Evolutionary conservation across 208 protist genomes (phyloP).

Genomic region (Trypanosoma theileri): DNA sequence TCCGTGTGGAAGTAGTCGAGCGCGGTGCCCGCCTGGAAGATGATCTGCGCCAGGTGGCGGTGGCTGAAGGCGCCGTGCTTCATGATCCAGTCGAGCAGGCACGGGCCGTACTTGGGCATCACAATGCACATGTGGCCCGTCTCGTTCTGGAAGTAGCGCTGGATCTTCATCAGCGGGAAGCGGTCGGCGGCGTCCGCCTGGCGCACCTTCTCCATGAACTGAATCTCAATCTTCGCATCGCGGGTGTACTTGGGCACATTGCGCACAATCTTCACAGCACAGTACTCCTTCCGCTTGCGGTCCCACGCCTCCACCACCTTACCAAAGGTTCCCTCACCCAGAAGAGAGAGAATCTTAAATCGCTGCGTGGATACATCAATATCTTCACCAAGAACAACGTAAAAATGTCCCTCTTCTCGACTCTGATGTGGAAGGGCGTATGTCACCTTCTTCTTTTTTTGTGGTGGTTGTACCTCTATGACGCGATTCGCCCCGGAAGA

Average conservation of each 20-base stretch:
- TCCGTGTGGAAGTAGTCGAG: slow-evolving; percentile 82
- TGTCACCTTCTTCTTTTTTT: slow-evolving; percentile 83
- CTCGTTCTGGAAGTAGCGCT: slow-evolving; percentile 82
- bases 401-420: slow-evolving; percentile 90
- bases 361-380: slow-evolving; percentile 84
- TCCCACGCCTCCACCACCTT: slow-evolving; percentile 91
- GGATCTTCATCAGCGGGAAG: slow-evolving; percentile 77
- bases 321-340: slow-evolving; percentile 88
- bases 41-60: slow-evolving; percentile 75
- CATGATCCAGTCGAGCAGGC: slow-evolving; percentile 83
- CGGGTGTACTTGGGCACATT: slow-evolving; percentile 84
- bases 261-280: slow-evolving; percentile 88
- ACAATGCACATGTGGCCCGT: slow-evolving; percentile 85
- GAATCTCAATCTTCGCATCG: slow-evolving; percentile 86
- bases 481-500: background rate
- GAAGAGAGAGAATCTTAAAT: slow-evolving; percentile 89
- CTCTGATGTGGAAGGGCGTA: slow-evolving; percentile 82
- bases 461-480: slow-evolving; percentile 16
- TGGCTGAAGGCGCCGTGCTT: slow-evolving; percentile 72
- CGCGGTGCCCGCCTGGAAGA: slow-evolving; percentile 68
- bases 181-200: slow-evolving; percentile 66
- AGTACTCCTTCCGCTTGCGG: slow-evolving; percentile 83
- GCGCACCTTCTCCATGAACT: slow-evolving; percentile 82
- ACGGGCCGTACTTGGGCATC: slow-evolving; percentile 60
- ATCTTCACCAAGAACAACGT: slow-evolving; percentile 88